Evolutionary conservation across 805 yeast genomes (phyloP), one percentile per base, ranked within the genome.

Genomic region (Yarrowia keelungensis): DNA sequence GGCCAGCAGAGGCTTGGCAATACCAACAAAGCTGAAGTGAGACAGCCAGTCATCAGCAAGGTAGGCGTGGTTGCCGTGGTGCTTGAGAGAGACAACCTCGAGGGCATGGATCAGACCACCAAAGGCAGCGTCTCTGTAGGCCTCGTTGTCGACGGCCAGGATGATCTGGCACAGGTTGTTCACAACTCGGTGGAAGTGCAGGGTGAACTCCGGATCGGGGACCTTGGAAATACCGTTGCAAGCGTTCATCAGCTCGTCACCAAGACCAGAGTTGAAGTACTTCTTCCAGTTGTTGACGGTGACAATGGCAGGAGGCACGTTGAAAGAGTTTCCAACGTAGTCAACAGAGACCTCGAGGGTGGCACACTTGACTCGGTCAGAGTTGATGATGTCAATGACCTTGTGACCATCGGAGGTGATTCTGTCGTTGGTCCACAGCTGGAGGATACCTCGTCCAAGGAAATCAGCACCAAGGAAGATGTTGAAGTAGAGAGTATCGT

Each of bases 301-400:
- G 50, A 84, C 85, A 69, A 89, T 80, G 3, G 87, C 78, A 7
- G 78, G 47, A 14, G 67, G 56, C 22, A 62, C 47, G 73, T 90
- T 89, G 78, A 80, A 89, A 15, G 80, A 76, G 72, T 84, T 88
- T 35, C 97, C 97, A 68, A 87, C 86, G 75, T 89, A 91, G 65
- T 84, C 87, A 0, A 90, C 80, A 16, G 84, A 81, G 19, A 90
- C 73, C 71, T 89, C 89, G 58, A 83, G 70, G 1, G 77, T 70
- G 26, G 80, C 84, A n/a, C 73, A 72, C 38, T 81, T 68, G 62
- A 73, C 35, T 79, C 77, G 68, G 85, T 77, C 69, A 86, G 67
- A 43, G 61, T 65, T 65, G 51, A 53, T 41, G 43, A 51, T 35
- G 12, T 51, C 68, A 8, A 51, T 45, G 7, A 65, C 43, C 51